These are phyloP conservation scores for Leccinum boreale DNA, from an alignment of 768 basidiomycete genomes.

Conservation along the genomic window DNA sequence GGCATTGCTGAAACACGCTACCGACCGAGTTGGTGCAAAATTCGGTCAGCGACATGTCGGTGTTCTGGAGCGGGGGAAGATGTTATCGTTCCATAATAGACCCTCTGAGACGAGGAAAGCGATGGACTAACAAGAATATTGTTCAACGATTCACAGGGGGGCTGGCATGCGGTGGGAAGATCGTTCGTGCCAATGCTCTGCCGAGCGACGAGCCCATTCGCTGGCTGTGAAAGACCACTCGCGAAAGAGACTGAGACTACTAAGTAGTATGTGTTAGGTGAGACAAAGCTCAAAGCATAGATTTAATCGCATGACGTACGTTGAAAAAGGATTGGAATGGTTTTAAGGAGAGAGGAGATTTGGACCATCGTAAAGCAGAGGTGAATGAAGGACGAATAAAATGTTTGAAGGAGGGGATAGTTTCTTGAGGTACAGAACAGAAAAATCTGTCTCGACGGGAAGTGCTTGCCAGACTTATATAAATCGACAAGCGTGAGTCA, in stretches of 20 bases:
- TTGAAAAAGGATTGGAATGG: slow-evolving; percentile 7
- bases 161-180: slow-evolving; percentile 21
- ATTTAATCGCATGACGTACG: slow-evolving; percentile 5
- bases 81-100: neutral
- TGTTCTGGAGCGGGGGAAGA: slow-evolving; percentile 5
- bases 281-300: neutral
- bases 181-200: slow-evolving; percentile 9
- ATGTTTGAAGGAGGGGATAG: neutral
- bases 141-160: slow-evolving; percentile 17
- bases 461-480: neutral
- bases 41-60: slow-evolving; percentile 4
- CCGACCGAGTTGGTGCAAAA: slow-evolving; percentile 12
- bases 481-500: neutral
- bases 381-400: neutral
- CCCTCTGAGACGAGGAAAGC: neutral
- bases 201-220: slow-evolving; percentile 18
- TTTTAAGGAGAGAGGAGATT: slow-evolving; percentile 16
- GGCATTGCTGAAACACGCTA: slow-evolving; percentile 14
- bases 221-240: neutral
- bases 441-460: neutral
- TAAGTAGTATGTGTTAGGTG: neutral
- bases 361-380: slow-evolving; percentile 17
- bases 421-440: slow-evolving; percentile 1
- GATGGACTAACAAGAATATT: slow-evolving; percentile 16
- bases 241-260: neutral